phyloP scores from a whole-genome alignment of 331 rosid species.

The Pyrus hybrid region DNA sequence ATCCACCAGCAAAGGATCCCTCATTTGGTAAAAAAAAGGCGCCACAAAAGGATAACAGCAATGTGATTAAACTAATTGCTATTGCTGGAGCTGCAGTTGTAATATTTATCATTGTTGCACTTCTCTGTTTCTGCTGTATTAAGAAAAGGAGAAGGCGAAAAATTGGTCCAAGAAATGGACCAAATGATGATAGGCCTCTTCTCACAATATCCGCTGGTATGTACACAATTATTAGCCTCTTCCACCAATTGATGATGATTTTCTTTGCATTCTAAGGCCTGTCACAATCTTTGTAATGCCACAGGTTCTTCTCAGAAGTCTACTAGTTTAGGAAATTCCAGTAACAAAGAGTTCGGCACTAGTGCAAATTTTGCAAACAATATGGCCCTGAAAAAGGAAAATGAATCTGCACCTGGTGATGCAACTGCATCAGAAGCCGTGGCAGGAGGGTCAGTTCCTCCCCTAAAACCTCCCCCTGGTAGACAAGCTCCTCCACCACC shows the following conservation, averaged over 20 bases:
- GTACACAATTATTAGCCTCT: constrained; percentile 19
- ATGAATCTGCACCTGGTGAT: constrained; percentile 25
- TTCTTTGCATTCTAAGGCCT: not conserved
- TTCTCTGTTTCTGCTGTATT: constrained; percentile 32
- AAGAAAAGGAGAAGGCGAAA: constrained; percentile 16
- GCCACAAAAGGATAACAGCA: not conserved
- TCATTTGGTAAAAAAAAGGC: not conserved
- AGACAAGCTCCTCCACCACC: constrained; percentile 28
- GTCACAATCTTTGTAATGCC: constrained; percentile 3
- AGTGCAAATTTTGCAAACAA: constrained; percentile 17
- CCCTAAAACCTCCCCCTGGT: constrained; percentile 39
- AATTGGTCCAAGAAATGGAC: constrained; percentile 19
- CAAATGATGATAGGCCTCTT: constrained; percentile 42
- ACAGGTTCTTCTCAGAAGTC: constrained; percentile 60
- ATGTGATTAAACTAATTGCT: not conserved
- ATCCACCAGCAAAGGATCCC: not conserved
- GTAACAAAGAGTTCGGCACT: constrained; percentile 21
- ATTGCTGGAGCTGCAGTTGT: constrained; percentile 20
- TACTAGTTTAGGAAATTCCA: constrained; percentile 25
- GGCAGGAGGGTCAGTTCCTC: constrained; percentile 17
- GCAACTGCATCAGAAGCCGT: constrained; percentile 18
- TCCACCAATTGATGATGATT: not conserved
- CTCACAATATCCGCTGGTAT: constrained; percentile 53
- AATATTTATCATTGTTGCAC: constrained; percentile 14
- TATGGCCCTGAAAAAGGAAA: constrained; percentile 24